Conservation (phyloP, 805 yeast genomes). For the Wickerhamiella sergipiensis region DNA sequence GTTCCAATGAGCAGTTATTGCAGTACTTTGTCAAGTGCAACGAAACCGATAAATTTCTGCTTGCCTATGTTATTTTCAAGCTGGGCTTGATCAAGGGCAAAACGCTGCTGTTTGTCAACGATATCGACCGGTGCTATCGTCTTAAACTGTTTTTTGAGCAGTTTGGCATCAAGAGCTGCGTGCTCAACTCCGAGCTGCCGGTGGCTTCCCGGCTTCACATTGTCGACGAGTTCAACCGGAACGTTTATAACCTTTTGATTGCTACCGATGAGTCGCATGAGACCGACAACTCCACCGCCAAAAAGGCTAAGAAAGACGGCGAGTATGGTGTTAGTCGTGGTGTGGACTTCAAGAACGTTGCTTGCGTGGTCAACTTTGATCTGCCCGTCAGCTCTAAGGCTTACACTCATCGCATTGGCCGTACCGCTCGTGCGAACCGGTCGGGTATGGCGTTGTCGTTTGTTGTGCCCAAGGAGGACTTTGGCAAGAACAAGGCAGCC, state of each 20-base stretch:
- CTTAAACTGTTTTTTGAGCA: conserved; percentile 83
- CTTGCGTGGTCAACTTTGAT: conserved; percentile 92
- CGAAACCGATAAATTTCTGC: conserved; percentile 82
- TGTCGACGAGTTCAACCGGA: conserved; percentile 88
- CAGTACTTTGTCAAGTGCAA: conserved; percentile 79
- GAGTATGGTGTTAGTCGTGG: conserved; percentile 96
- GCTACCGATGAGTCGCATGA: conserved; percentile 87
- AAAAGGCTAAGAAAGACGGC: conserved; percentile 14
- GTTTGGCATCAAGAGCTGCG: conserved; percentile 81
- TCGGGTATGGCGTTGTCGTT: conserved; percentile 90
- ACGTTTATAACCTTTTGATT: conserved; percentile 70
- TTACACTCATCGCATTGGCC: conserved; percentile 86
- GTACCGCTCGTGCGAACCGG: conserved; percentile 96
- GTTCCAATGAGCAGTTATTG: conserved; percentile 38
- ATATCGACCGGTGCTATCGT: conserved; percentile 89
- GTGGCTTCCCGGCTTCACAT: conserved; percentile 86
- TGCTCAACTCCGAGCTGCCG: conserved; percentile 85
- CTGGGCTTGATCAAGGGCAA: conserved; percentile 81
- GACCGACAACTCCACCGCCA: conserved; percentile 13
- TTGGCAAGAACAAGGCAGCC: conserved; percentile 82
- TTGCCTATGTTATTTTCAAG: conserved; percentile 86
- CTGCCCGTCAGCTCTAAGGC: conserved; percentile 80
- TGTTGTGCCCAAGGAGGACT: conserved; percentile 68
- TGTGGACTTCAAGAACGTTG: conserved; percentile 89
- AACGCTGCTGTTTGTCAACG: conserved; percentile 79